These are phyloP conservation scores for Vinca major DNA, from an alignment of 305 asterid genomes.

Conservation along the genomic window DNA sequence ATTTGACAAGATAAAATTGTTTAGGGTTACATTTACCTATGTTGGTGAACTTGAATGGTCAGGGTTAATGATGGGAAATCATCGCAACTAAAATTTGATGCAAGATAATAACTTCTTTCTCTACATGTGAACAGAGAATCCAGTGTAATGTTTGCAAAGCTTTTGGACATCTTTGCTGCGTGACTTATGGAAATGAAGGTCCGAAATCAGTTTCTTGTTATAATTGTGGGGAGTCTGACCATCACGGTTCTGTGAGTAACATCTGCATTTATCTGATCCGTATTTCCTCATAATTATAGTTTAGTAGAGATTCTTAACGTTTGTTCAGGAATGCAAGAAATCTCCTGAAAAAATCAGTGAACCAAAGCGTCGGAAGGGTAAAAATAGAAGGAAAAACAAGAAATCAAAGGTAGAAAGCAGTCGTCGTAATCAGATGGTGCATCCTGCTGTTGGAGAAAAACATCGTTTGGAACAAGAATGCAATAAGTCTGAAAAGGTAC, in stretches of 20 bases:
- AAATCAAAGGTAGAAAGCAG: too few species aligned
- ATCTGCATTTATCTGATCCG: not conserved
- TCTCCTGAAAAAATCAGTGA: not conserved
- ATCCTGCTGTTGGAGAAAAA: not conserved
- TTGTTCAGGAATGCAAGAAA: conserved; percentile 1
- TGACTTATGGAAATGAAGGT: conserved; percentile 18
- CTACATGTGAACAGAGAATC: conserved; percentile 23
- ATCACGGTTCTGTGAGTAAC: conserved; percentile 30
- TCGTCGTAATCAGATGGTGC: not conserved
- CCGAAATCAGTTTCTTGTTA: conserved; percentile 30
- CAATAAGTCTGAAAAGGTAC: not conserved
- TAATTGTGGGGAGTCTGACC: conserved; percentile 37
- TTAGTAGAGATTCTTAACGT: not conserved
- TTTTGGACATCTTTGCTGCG: conserved; percentile 44
- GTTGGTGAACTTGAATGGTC: too few species aligned
- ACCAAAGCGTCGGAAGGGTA: too few species aligned
- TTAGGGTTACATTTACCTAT: too few species aligned
- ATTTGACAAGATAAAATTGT: too few species aligned
- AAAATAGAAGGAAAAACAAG: too few species aligned
- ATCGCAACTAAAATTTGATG: not conserved
- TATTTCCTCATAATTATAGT: not conserved
- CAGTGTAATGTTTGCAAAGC: conserved; percentile 34
- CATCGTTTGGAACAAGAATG: not conserved
- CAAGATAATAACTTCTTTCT: conserved; percentile 2
- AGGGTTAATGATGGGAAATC: not conserved